Evolutionary conservation across 2,329 filamentous ascomycete genomes (phyloP).

Genomic region (Aspergillus thermomutatus): DNA sequence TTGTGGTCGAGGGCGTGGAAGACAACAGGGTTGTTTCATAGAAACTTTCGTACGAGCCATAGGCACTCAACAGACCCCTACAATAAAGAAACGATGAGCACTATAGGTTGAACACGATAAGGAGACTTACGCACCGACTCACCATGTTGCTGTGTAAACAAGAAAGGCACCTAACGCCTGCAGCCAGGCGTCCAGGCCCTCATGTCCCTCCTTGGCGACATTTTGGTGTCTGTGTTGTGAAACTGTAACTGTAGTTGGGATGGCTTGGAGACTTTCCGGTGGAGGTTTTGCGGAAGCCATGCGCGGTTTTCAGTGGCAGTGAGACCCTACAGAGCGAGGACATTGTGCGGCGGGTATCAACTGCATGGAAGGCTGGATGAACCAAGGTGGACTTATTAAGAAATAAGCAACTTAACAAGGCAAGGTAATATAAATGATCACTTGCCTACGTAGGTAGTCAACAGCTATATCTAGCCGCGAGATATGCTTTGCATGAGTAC

Average conservation of each 20-base stretch:
- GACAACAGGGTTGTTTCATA: conserved; percentile 7
- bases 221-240: background rate
- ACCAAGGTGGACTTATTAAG: no score
- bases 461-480: no score
- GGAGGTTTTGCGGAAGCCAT: background rate
- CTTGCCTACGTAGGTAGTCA: no score
- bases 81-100: background rate
- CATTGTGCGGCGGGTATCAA: no score
- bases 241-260: background rate
- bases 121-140: background rate
- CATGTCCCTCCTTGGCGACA: background rate
- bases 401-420: no score
- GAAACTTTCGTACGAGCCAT: conserved; percentile 7
- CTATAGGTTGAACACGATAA: background rate
- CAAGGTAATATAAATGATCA: no score
- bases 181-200: conserved; percentile 1
- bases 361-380: no score
- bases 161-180: conserved; percentile 4
- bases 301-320: background rate
- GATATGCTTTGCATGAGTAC: no score
- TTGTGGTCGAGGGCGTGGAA: background rate
- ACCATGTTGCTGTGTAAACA: conserved; percentile 7
- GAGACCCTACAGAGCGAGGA: background rate
- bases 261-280: background rate
- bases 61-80: conserved; percentile 7